Percentiles rank a stretch among this genome's conserved stretches.
These are phyloP conservation scores for Boletus rex-veris DNA, from an alignment of 768 basidiomycete species.

Conservation along the genomic window DNA sequence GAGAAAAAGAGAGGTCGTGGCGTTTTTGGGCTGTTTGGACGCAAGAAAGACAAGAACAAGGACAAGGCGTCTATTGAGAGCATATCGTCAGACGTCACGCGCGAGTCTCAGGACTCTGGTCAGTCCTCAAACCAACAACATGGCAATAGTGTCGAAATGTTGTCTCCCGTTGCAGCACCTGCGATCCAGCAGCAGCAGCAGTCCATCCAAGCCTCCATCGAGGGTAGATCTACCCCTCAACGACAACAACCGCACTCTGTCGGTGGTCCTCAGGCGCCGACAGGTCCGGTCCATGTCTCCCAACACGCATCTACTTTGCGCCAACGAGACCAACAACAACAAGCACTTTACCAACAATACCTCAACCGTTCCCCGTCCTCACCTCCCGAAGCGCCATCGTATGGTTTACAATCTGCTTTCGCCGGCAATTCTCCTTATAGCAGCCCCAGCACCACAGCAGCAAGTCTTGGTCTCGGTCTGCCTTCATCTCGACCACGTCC, in stretches of 20 bases:
- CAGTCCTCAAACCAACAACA: slow-evolving; percentile 46
- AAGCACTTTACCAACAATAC: slow-evolving; percentile 83
- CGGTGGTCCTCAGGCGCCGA: slow-evolving; percentile 28
- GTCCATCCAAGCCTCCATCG: slow-evolving; percentile 20
- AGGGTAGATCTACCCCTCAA: slow-evolving; percentile 17
- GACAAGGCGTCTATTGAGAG: slow-evolving; percentile 53
- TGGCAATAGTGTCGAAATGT: slow-evolving; percentile 21
- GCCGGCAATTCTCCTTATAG: slow-evolving; percentile 43
- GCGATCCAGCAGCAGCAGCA: slow-evolving; percentile 62
- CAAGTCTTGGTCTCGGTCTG: slow-evolving; percentile 46
- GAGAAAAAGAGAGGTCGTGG: slow-evolving; percentile 67
- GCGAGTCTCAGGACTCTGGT: slow-evolving; percentile 63
- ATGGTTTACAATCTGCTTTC: slow-evolving; percentile 72
- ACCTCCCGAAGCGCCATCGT: slow-evolving; percentile 69
- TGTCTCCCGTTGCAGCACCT: slow-evolving; percentile 49
- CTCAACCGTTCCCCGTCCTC: slow-evolving; percentile 83
- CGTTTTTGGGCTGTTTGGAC: slow-evolving; percentile 74
- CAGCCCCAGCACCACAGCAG: slow-evolving; percentile 37
- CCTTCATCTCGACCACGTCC: slow-evolving; percentile 61
- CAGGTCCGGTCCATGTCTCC: slow-evolving; percentile 44
- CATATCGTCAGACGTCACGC: slow-evolving; percentile 46
- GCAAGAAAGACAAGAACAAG: slow-evolving; percentile 74
- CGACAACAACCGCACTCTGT: slow-evolving; percentile 23
- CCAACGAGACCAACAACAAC: slow-evolving; percentile 86
- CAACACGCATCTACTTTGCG: slow-evolving; percentile 66